Conservation (phyloP, 2,329 filamentous ascomycete genomes). For the Escovopsis weberi region DNA sequence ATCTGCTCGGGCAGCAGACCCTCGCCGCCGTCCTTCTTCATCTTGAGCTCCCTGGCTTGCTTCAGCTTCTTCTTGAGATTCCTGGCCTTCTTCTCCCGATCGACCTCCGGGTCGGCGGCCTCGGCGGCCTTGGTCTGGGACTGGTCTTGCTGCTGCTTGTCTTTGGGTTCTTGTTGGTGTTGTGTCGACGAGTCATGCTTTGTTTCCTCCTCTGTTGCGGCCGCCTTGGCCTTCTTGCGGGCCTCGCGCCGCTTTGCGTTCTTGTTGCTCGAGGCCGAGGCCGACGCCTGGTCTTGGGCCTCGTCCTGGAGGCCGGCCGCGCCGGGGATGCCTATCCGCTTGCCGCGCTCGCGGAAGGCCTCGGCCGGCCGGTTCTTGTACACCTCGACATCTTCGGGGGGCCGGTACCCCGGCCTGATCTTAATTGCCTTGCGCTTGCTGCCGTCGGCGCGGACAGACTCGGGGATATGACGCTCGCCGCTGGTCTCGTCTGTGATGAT, state of each 20-base stretch:
- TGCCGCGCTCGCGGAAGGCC: conserved; percentile 62
- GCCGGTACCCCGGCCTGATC: conserved; percentile 82
- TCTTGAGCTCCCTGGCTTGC: conserved; percentile 78
- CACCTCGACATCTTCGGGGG: conserved; percentile 87
- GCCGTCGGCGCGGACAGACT: conserved; percentile 75
- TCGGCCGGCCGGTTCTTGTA: conserved; percentile 91
- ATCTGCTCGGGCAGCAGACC: conserved; percentile 83
- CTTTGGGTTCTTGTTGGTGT: too few species aligned
- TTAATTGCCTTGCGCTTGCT: conserved; percentile 89
- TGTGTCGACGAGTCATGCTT: conserved; percentile 4
- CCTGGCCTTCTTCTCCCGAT: conserved; percentile 84
- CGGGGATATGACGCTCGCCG: conserved; percentile 79
- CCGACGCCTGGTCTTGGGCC: conserved; percentile 24
- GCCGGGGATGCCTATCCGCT: conserved; percentile 53
- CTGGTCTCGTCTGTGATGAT: conserved; percentile 62
- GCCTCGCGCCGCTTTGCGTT: conserved; percentile 64
- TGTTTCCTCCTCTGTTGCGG: conserved; percentile 44
- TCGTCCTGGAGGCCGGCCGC: conserved; percentile 42
- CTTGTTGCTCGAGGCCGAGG: conserved; percentile 52
- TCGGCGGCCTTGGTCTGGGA: conserved; percentile 25
- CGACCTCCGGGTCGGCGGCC: conserved; percentile 52
- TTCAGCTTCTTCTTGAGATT: conserved; percentile 90
- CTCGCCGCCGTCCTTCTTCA: conserved; percentile 80
- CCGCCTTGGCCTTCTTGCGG: conserved; percentile 38
- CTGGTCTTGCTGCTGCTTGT: conserved; percentile 6